Percentiles rank a stretch among this genome's conserved stretches.
These are phyloP conservation scores for Echites panduratus DNA, from an alignment of 257 asterid species.

Conservation along the genomic window DNA sequence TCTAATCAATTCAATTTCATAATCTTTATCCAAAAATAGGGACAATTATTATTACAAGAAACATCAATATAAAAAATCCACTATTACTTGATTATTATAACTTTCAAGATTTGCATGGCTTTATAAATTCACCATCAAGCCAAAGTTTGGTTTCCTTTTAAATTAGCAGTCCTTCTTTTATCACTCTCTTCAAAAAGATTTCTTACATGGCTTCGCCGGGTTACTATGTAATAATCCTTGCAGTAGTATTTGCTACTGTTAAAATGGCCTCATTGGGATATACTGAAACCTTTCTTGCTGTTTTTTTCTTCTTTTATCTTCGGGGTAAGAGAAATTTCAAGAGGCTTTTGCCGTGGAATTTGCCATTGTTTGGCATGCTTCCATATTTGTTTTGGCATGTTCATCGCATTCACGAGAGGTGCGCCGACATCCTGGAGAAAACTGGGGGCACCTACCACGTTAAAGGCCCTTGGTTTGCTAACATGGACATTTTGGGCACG, in stretches of 20 bases:
- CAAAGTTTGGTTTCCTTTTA: not conserved
- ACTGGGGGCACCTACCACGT: constrained; percentile 31
- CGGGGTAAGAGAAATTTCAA: constrained; percentile 13
- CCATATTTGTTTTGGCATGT: constrained; percentile 25
- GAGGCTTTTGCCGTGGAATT: constrained; percentile 19
- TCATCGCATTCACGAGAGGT: constrained; percentile 32
- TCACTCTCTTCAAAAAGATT: not conserved
- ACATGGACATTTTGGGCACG: constrained; percentile 47
- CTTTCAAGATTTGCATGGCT: not conserved
- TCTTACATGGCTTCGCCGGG: constrained; percentile 4
- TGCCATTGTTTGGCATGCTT: constrained; percentile 49
- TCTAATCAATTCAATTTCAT: not conserved
- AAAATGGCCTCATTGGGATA: constrained; percentile 13
- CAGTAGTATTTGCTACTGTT: not conserved
- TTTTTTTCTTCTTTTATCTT: constrained; percentile 23
- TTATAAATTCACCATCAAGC: not conserved
- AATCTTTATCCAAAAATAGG: constrained; percentile 3
- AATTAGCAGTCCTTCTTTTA: not conserved
- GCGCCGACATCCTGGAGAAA: constrained; percentile 16
- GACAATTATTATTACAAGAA: constrained; percentile 16
- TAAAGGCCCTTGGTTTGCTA: constrained; percentile 45
- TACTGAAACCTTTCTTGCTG: constrained; percentile 22
- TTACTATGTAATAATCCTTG: not conserved
- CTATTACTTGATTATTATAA: not conserved
- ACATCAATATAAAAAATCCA: not conserved